Conservation (phyloP, 768 basidiomycete genomes). For the Cubamyces sp. region DNA sequence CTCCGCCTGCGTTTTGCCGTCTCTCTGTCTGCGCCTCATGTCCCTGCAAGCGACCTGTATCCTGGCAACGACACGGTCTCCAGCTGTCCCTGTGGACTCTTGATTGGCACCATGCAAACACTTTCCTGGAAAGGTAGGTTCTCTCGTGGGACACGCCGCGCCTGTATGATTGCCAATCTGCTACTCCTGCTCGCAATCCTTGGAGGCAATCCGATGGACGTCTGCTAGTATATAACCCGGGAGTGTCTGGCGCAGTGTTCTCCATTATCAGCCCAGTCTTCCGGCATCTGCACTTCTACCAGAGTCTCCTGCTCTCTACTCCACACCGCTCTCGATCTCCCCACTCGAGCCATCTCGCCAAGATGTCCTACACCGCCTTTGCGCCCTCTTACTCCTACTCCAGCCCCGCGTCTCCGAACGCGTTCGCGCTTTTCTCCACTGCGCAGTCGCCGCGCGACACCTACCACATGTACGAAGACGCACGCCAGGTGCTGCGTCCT, state of each 20-base stretch:
- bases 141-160: background rate
- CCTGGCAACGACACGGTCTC: conserved; percentile 2
- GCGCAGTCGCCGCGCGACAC: conserved; percentile 29
- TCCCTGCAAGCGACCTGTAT: background rate
- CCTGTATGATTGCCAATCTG: conserved; percentile 14
- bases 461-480: conserved; percentile 28
- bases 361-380: conserved; percentile 25
- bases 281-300: conserved; percentile 2
- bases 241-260: background rate
- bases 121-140: conserved; percentile 15
- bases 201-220: conserved; percentile 7
- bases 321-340: background rate
- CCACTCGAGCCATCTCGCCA: background rate
- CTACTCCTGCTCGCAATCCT: conserved; percentile 9
- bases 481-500: conserved; percentile 27
- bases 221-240: conserved; percentile 9
- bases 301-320: conserved; percentile 5
- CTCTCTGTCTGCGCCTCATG: background rate
- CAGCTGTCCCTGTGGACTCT: background rate
- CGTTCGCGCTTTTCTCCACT: conserved; percentile 25
- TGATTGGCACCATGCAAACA: conserved; percentile 8
- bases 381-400: conserved; percentile 24
- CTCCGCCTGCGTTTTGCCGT: background rate
- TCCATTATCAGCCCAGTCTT: conserved; percentile 11
- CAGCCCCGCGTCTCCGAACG: conserved; percentile 24